These are phyloP conservation scores for Podaxis sp. DNA, from an alignment of 768 basidiomycete genomes.

Conservation along the genomic window DNA sequence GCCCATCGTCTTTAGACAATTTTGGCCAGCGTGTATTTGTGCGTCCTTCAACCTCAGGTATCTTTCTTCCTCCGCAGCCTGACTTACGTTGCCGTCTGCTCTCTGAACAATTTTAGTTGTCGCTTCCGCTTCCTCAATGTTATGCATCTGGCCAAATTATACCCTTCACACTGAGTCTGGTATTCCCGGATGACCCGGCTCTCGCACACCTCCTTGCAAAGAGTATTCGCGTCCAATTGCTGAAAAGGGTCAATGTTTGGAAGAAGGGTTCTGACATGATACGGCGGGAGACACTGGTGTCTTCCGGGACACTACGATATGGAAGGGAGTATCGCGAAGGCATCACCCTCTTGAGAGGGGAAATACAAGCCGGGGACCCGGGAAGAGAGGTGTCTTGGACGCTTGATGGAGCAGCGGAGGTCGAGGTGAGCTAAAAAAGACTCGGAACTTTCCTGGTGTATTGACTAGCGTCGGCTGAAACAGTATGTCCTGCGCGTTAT, in stretches of 20 bases:
- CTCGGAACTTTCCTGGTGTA: neutral
- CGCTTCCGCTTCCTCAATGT: slow-evolving; percentile 28
- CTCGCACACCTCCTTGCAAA: slow-evolving; percentile 30
- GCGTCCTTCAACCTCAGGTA: slow-evolving; percentile 12
- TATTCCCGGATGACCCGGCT: slow-evolving; percentile 31
- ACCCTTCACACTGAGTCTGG: slow-evolving; percentile 32
- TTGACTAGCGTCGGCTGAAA: neutral
- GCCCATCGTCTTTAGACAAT: slow-evolving; percentile 7
- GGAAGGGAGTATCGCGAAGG: slow-evolving; percentile 32
- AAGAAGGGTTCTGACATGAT: slow-evolving; percentile 20
- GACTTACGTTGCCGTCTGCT: neutral
- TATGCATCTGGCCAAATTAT: slow-evolving; percentile 37
- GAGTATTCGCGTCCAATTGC: slow-evolving; percentile 29
- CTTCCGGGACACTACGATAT: slow-evolving; percentile 18
- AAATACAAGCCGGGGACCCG: slow-evolving; percentile 30
- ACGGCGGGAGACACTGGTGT: slow-evolving; percentile 23
- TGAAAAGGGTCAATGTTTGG: slow-evolving; percentile 30
- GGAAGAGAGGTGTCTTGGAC: slow-evolving; percentile 34
- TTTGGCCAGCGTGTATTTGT: slow-evolving; percentile 23
- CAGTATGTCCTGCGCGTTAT: slow-evolving; percentile 35
- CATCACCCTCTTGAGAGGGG: slow-evolving; percentile 25
- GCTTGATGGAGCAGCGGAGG: slow-evolving; percentile 25
- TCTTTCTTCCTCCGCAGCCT: neutral
- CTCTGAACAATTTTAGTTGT: slow-evolving; percentile 24
- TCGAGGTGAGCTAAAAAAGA: slow-evolving; percentile 19